Evolutionary conservation across 139 green algal genomes (phyloP).

Genomic region (Parachlorella kessleri): DNA sequence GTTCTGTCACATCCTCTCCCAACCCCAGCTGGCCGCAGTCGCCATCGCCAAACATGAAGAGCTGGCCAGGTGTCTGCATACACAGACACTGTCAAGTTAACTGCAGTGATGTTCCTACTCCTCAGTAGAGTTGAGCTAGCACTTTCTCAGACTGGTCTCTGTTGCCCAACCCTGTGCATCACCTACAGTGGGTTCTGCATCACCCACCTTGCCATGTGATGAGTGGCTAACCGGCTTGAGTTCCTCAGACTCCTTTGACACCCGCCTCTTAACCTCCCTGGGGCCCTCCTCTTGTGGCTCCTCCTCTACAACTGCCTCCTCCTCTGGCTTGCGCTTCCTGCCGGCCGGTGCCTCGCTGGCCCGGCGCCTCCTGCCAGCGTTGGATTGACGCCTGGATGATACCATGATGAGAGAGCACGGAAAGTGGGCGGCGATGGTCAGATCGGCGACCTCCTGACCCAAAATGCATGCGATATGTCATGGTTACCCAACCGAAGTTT

Average conservation of each 20-base stretch:
- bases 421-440: too few species aligned
- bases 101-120: neutral
- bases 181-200: neutral
- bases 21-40: conserved; percentile 73
- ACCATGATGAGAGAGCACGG: too few species aligned
- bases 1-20: conserved; percentile 62
- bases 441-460: too few species aligned
- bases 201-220: conserved; percentile 23
- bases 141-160: neutral
- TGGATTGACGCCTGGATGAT: too few species aligned
- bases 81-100: neutral
- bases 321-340: conserved; percentile 23
- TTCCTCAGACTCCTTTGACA: conserved; percentile 6
- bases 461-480: too few species aligned
- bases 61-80: conserved; percentile 41
- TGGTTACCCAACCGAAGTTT: too few species aligned
- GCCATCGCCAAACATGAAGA: conserved; percentile 62
- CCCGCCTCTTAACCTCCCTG: conserved; percentile 6
- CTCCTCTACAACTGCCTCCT: neutral
- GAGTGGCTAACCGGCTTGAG: conserved; percentile 30
- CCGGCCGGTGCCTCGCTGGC: too few species aligned
- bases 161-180: neutral
- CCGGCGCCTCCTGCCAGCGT: too few species aligned
- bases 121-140: neutral
- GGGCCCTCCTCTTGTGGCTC: neutral